Conservation (phyloP, 306 rosid genomes). For the Cyamopsis tetragonoloba region DNA sequence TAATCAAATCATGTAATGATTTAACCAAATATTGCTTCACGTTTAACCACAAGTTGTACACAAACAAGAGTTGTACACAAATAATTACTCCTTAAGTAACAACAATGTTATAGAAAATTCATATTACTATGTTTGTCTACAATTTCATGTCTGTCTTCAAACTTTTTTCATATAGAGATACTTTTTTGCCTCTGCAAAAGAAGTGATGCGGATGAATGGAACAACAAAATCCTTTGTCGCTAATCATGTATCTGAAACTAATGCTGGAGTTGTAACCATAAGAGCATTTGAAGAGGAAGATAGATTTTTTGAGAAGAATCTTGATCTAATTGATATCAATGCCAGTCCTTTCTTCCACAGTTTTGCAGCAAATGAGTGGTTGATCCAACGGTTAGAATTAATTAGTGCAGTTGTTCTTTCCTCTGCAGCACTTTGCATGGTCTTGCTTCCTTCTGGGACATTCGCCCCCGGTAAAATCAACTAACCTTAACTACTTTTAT, state of each 20-base stretch:
- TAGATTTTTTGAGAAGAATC: conserved; percentile 45
- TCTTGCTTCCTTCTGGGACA: conserved; percentile 56
- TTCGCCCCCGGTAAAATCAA: conserved; percentile 49
- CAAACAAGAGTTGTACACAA: no score
- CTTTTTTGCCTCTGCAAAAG: conserved; percentile 54
- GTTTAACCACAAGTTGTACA: no score
- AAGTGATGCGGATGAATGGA: conserved; percentile 61
- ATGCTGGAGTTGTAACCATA: conserved; percentile 59
- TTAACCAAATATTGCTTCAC: no score
- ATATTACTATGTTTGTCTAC: no score
- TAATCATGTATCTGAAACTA: conserved; percentile 57
- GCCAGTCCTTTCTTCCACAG: conserved; percentile 61
- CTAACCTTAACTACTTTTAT: no score
- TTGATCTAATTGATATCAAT: conserved; percentile 52
- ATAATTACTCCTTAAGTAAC: no score
- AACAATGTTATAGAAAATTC: no score
- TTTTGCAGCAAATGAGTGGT: conserved; percentile 59
- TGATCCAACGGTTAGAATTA: conserved; percentile 52
- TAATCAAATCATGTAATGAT: no score
- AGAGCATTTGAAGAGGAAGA: conserved; percentile 62
- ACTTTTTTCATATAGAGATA: no score
- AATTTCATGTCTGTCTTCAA: no score
- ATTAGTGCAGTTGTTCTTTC: conserved; percentile 50
- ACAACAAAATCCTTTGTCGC: conserved; percentile 59
- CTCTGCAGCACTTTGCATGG: conserved; percentile 53